Percentiles rank a stretch among this genome's conserved stretches.
These are phyloP conservation scores for Tulasnella sp. DNA, from an alignment of 768 basidiomycete species.

Conservation along the genomic window DNA sequence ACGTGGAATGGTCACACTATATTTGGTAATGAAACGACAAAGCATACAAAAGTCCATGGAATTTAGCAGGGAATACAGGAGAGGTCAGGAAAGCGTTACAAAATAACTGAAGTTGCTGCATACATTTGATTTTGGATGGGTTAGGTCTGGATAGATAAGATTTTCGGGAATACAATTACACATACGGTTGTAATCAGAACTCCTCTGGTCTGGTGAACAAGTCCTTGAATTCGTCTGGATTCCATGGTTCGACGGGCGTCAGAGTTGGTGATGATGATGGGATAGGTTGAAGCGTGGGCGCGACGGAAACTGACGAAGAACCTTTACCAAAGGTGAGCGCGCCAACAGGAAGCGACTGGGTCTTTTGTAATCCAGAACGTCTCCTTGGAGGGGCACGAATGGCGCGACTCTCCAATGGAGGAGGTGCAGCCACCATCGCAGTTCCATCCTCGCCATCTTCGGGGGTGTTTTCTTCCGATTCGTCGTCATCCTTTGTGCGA, in stretches of 20 bases:
- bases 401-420: background rate
- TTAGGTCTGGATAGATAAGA: too few relatives aligned
- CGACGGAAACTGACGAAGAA: background rate
- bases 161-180: background rate
- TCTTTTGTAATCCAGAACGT: background rate
- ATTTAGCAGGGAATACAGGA: too few relatives aligned
- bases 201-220: slow-evolving; percentile 10
- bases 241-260: background rate
- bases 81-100: too few relatives aligned
- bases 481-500: background rate
- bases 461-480: slow-evolving; percentile 7
- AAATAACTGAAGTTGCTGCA: too few relatives aligned
- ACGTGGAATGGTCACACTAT: too few relatives aligned
- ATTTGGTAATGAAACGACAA: too few relatives aligned
- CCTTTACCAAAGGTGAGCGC: slow-evolving; percentile 4
- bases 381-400: slow-evolving; percentile 1
- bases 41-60: too few relatives aligned
- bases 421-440: background rate
- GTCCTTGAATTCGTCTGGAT: slow-evolving; percentile 9
- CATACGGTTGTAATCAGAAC: background rate
- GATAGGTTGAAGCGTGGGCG: background rate
- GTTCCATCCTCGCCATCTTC: slow-evolving; percentile 1
- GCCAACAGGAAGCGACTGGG: slow-evolving; percentile 9
- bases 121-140: too few relatives aligned
- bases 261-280: background rate